phyloP scores from a whole-genome alignment of 2,329 filamentous ascomycete species.

The Pyrenochaeta sp. region DNA sequence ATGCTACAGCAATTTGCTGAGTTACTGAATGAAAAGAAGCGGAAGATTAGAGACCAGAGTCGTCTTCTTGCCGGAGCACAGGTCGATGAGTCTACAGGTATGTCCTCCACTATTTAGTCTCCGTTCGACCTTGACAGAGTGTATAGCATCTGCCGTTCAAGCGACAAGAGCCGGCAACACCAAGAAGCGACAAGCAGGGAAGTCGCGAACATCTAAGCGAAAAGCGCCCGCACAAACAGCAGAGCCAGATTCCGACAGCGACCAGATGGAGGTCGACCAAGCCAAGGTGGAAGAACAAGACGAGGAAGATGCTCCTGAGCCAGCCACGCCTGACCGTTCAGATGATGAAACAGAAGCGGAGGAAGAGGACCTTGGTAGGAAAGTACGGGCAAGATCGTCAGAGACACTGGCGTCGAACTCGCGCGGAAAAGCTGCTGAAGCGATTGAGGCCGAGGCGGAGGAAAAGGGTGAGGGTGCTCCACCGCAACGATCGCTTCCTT shows the following conservation, averaged over 20 bases:
- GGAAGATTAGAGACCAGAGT: constrained; percentile 78
- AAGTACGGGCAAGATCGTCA: constrained; percentile 17
- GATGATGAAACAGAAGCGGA: constrained; percentile 48
- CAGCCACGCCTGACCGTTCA: constrained; percentile 44
- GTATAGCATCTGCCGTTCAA: constrained; percentile 38
- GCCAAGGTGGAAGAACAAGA: constrained; percentile 35
- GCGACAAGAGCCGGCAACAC: constrained; percentile 30
- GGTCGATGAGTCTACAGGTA: constrained; percentile 42
- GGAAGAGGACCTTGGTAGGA: constrained; percentile 23
- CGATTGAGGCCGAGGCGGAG: too few relatives aligned
- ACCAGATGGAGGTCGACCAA: constrained; percentile 43
- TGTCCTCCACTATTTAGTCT: constrained; percentile 5
- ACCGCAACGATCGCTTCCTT: constrained; percentile 47
- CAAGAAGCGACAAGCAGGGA: constrained; percentile 38
- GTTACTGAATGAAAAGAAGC: constrained; percentile 79
- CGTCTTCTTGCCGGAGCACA: constrained; percentile 66
- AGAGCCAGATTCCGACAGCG: constrained; percentile 38
- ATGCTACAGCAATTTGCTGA: constrained; percentile 74
- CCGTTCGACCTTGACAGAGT: constrained; percentile 1
- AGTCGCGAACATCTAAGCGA: constrained; percentile 46
- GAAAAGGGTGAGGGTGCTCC: constrained; percentile 28
- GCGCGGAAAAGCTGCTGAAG: constrained; percentile 23
- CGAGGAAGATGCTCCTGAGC: constrained; percentile 29
- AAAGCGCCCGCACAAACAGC: constrained; percentile 38
- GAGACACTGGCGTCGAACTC: constrained; percentile 26